These are phyloP conservation scores for Fusarium subglutinans DNA, from an alignment of 2,329 filamentous ascomycete species.

Conservation along the genomic window DNA sequence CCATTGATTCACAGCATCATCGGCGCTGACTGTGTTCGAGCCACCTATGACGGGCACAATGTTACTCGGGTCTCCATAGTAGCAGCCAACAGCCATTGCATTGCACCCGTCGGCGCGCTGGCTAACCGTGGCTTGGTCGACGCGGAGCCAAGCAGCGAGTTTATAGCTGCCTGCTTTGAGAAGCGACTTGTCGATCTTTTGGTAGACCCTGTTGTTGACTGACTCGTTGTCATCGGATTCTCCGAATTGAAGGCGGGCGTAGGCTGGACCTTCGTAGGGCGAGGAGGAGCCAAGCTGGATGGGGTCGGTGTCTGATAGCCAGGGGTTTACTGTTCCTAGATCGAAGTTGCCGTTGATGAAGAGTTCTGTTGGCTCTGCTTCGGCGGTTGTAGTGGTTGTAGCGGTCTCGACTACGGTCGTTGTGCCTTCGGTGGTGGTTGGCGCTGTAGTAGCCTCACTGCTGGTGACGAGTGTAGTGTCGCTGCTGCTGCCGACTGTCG, in stretches of 20 bases:
- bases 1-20: not conserved
- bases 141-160: accelerated
- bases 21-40: not conserved
- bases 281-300: not conserved
- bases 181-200: not conserved
- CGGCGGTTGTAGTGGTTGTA: not conserved
- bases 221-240: accelerated
- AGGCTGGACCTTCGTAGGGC: not conserved
- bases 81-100: not conserved
- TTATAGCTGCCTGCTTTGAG: not conserved
- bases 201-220: not conserved
- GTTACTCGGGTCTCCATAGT: not conserved
- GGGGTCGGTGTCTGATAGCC: not conserved
- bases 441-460: not conserved
- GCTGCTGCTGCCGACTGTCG: not conserved
- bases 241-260: not conserved
- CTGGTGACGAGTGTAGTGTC: accelerated
- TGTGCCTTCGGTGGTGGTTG: not conserved
- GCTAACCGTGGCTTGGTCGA: accelerated
- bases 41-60: not conserved
- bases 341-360: not conserved
- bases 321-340: not conserved
- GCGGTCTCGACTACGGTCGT: not conserved
- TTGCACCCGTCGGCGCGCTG: not conserved
- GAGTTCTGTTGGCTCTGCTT: not conserved